Conservation (phyloP, 1,139 yeast species). For the Kurtzmaniella quercitrusa region DNA sequence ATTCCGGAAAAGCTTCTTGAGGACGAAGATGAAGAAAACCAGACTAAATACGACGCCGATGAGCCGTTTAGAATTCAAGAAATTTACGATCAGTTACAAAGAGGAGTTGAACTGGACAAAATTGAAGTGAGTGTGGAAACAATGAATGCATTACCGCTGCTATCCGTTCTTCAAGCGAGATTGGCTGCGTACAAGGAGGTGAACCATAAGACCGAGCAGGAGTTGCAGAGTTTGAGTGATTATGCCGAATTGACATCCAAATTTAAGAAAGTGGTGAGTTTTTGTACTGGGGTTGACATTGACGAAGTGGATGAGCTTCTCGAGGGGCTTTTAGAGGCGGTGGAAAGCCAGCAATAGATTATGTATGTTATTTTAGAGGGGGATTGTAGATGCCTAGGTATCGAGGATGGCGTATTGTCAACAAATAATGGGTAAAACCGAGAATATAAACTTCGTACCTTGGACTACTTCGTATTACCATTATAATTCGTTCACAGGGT, state of each 20-base stretch:
- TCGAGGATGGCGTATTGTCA: too few species aligned
- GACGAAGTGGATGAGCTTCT: slow-evolving; percentile 76
- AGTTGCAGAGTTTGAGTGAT: slow-evolving; percentile 44
- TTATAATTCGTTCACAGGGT: too few species aligned
- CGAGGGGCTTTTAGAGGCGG: slow-evolving; percentile 85
- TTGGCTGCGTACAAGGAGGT: slow-evolving; percentile 64
- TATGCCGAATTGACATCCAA: slow-evolving; percentile 71
- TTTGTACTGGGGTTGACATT: slow-evolving; percentile 81
- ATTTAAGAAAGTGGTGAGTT: slow-evolving; percentile 83
- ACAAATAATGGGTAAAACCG: too few species aligned
- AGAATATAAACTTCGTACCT: too few species aligned
- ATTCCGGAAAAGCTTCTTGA: slow-evolving; percentile 13
- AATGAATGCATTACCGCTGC: slow-evolving; percentile 50
- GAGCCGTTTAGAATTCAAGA: slow-evolving; percentile 72
- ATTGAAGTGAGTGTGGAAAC: slow-evolving; percentile 18
- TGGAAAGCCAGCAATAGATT: slow-evolving; percentile 51
- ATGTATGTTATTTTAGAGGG: not conserved
- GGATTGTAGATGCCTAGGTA: too few species aligned
- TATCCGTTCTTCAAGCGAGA: slow-evolving; percentile 65
- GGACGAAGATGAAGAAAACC: slow-evolving; percentile 15
- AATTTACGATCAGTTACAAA: slow-evolving; percentile 46
- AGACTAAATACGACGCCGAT: slow-evolving; percentile 63
- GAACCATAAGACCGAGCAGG: slow-evolving; percentile 42
- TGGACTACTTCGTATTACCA: too few species aligned
- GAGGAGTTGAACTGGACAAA: slow-evolving; percentile 20